Conservation (phyloP, 495 filamentous ascomycete species). For the Glutinoglossum americanum region DNA sequence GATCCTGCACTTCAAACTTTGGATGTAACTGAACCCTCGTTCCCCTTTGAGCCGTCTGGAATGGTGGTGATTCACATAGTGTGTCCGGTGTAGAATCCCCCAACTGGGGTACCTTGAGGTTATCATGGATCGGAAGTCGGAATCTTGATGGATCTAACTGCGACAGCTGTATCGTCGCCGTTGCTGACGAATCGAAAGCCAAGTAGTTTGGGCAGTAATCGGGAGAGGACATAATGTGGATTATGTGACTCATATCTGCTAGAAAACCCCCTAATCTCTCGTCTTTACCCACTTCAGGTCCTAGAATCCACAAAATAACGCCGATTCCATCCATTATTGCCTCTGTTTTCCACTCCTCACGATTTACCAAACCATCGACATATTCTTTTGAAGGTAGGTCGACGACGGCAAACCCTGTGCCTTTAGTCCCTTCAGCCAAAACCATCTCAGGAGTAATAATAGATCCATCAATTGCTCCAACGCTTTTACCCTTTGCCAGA, state of each 20-base stretch:
- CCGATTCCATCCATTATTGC: constrained; percentile 42
- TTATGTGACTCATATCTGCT: constrained; percentile 28
- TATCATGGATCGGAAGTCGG: constrained; percentile 37
- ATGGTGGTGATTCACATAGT: constrained; percentile 1
- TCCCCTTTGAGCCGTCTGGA: constrained; percentile 24
- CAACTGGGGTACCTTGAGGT: constrained; percentile 10
- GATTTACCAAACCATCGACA: constrained; percentile 38
- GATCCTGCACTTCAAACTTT: constrained; percentile 27
- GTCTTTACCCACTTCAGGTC: constrained; percentile 39
- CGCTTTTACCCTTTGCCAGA: constrained; percentile 28
- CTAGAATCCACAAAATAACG: constrained; percentile 64
- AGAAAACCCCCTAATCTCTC: constrained; percentile 46
- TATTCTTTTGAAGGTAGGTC: constrained; percentile 53
- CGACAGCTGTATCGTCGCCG: constrained; percentile 40
- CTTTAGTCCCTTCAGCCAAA: constrained; percentile 28
- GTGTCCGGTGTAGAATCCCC: constrained; percentile 1
- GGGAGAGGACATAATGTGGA: constrained; percentile 55
- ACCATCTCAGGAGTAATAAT: constrained; percentile 46
- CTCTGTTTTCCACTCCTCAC: constrained; percentile 50
- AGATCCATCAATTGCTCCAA: constrained; percentile 30
- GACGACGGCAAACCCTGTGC: constrained; percentile 52
- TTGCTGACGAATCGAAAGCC: constrained; percentile 38
- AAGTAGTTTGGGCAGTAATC: constrained; percentile 55
- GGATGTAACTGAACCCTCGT: constrained; percentile 45
- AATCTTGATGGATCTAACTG: constrained; percentile 48